Percentiles rank a stretch among this genome's conserved stretches.
phyloP scores from a whole-genome alignment of 495 filamentous ascomycete genomes.

The Diplogelasinospora grovesii region DNA sequence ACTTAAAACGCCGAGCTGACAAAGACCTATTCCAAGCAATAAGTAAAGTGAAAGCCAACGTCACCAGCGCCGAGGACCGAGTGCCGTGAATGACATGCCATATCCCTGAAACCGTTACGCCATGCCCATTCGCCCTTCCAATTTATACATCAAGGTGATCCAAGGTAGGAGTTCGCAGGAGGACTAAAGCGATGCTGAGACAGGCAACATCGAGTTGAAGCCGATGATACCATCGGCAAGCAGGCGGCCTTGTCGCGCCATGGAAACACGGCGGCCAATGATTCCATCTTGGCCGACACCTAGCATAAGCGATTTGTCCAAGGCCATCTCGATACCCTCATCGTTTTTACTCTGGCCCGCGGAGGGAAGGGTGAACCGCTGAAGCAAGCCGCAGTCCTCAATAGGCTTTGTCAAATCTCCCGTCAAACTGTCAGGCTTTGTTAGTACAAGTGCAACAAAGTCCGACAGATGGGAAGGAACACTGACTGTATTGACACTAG shows the following conservation, averaged over 20 bases:
- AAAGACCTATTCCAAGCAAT: no score
- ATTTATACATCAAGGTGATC: not conserved
- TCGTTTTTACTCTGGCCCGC: not conserved
- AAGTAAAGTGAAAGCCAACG: no score
- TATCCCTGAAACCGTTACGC: not conserved
- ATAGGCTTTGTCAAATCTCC: conserved; percentile 31
- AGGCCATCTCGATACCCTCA: conserved; percentile 21
- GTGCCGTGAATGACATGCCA: no score
- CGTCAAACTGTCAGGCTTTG: conserved; percentile 20
- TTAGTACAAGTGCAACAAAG: not conserved
- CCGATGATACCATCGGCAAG: conserved; percentile 42
- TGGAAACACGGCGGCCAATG: conserved; percentile 40
- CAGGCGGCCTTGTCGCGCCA: conserved; percentile 22
- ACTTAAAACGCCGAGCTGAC: no score
- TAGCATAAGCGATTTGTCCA: conserved; percentile 29
- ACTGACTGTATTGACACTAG: conserved; percentile 27
- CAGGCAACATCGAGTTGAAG: conserved; percentile 26
- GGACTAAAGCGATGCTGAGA: conserved; percentile 4
- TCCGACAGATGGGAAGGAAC: not conserved
- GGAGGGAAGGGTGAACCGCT: conserved; percentile 22
- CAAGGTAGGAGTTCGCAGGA: not conserved
- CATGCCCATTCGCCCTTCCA: not conserved
- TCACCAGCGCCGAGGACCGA: no score
- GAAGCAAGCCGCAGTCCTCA: conserved; percentile 27
- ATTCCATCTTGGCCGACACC: conserved; percentile 38